Conservation (phyloP, 1,284 basidiomycete species). For the Jaminaea rosea region DNA sequence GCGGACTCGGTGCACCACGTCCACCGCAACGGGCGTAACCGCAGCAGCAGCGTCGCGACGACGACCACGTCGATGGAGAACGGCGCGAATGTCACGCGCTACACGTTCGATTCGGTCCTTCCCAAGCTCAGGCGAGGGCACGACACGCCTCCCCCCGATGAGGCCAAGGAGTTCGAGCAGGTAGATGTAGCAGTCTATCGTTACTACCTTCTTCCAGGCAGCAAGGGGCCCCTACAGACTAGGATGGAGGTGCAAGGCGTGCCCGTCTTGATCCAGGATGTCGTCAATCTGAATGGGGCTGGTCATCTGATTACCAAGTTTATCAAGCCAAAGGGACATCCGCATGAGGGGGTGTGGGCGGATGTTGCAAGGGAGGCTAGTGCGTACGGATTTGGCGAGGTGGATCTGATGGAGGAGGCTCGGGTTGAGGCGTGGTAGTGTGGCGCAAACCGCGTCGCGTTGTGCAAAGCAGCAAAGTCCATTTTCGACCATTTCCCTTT, state of each 20-base stretch:
- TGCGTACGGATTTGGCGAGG: constrained; percentile 15
- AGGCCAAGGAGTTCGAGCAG: constrained; percentile 19
- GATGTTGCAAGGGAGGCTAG: constrained; percentile 14
- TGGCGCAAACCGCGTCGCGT: no score
- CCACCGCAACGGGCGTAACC: constrained; percentile 29
- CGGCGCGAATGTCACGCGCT: constrained; percentile 27
- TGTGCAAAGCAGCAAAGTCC: no score
- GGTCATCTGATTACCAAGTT: constrained; percentile 54
- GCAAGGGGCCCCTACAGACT: constrained; percentile 50
- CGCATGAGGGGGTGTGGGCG: constrained; percentile 18
- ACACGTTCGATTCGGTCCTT: constrained; percentile 24
- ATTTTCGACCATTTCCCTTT: no score
- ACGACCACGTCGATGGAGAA: constrained; percentile 55
- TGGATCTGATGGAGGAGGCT: constrained; percentile 16
- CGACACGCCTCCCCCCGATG: constrained; percentile 10
- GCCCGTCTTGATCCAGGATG: constrained; percentile 53
- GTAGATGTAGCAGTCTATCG: constrained; percentile 30
- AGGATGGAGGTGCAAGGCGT: constrained; percentile 55
- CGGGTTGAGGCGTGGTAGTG: neutral
- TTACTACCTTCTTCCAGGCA: constrained; percentile 25
- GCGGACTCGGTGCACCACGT: constrained; percentile 53
- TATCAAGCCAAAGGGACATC: constrained; percentile 17
- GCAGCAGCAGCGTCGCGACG: no score
- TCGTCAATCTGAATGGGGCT: constrained; percentile 59
- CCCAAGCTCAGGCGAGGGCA: constrained; percentile 12